These are phyloP conservation scores for Strobilomyces echinocephalus DNA, from an alignment of 768 basidiomycete species.

Conservation along the genomic window DNA sequence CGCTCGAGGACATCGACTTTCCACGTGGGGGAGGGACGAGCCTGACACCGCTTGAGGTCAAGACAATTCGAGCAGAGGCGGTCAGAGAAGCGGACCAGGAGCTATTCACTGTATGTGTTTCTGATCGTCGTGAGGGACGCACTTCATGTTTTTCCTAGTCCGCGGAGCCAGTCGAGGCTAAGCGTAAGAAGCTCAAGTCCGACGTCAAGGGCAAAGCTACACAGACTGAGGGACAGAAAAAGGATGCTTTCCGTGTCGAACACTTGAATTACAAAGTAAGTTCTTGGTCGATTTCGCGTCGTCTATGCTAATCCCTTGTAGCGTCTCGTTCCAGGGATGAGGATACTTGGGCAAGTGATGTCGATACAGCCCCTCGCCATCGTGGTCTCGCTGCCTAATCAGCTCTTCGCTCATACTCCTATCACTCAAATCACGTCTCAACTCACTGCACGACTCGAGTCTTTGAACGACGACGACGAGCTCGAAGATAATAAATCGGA, in stretches of 20 bases:
- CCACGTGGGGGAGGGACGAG: slow-evolving; percentile 91
- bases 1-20: slow-evolving; percentile 80
- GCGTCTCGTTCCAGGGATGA: slow-evolving; percentile 81
- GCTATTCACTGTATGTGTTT: slow-evolving; percentile 55
- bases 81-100: slow-evolving; percentile 80
- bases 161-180: slow-evolving; percentile 34
- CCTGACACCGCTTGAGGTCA: slow-evolving; percentile 86
- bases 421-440: slow-evolving; percentile 87
- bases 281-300: not conserved
- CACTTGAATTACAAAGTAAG: slow-evolving; percentile 89
- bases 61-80: slow-evolving; percentile 79
- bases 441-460: slow-evolving; percentile 68
- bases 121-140: not conserved
- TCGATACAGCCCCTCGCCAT: slow-evolving; percentile 85
- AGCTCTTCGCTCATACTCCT: slow-evolving; percentile 89
- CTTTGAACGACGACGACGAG: slow-evolving; percentile 45
- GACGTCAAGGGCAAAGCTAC: slow-evolving; percentile 33
- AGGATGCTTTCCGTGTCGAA: slow-evolving; percentile 69
- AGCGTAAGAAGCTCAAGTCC: slow-evolving; percentile 46
- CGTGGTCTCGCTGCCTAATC: slow-evolving; percentile 91
- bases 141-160: slow-evolving; percentile 34
- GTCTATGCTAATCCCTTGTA: slow-evolving; percentile 28
- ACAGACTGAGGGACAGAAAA: slow-evolving; percentile 29
- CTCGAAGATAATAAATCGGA: slow-evolving; percentile 43
- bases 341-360: slow-evolving; percentile 81